These are phyloP conservation scores for Vitis riparia DNA, from an alignment of 164 flowering plant genomes.

Conservation along the genomic window DNA sequence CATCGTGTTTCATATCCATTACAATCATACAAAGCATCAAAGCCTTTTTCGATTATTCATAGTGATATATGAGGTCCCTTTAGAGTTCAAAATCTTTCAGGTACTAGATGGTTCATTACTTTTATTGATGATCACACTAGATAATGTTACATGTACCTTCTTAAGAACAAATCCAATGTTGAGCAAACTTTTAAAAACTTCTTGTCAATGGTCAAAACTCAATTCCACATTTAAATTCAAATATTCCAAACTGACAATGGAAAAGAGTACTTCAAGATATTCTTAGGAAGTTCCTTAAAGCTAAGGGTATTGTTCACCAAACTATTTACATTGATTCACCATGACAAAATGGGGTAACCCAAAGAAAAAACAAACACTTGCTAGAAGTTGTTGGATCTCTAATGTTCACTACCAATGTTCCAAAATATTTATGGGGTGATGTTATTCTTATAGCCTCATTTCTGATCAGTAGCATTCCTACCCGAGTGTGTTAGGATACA, in stretches of 20 bases:
- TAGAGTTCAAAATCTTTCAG: too few species aligned
- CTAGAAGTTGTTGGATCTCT: neutral
- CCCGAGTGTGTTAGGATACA: too few species aligned
- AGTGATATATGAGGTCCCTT: too few species aligned
- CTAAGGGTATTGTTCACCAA: constrained; percentile 3
- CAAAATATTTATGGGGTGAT: too few species aligned
- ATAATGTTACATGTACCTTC: neutral
- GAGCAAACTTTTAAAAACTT: neutral
- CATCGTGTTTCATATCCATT: neutral
- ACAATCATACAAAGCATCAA: neutral
- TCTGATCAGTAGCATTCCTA: too few species aligned
- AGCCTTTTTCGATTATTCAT: too few species aligned
- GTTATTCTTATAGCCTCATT: too few species aligned
- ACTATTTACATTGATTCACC: neutral
- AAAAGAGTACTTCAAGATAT: neutral
- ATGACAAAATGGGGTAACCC: neutral
- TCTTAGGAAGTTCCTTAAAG: neutral
- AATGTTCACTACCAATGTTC: neutral
- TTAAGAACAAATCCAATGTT: neutral
- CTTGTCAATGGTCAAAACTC: constrained; percentile 4
- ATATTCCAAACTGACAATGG: neutral
- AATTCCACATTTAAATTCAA: neutral
- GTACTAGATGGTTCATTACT: too few species aligned
- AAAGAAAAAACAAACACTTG: too few species aligned
- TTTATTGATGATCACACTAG: neutral